Base-by-base conservation (phyloP, 1,284 basidiomycete species). In the Papiliotrema terrestris region DNA sequence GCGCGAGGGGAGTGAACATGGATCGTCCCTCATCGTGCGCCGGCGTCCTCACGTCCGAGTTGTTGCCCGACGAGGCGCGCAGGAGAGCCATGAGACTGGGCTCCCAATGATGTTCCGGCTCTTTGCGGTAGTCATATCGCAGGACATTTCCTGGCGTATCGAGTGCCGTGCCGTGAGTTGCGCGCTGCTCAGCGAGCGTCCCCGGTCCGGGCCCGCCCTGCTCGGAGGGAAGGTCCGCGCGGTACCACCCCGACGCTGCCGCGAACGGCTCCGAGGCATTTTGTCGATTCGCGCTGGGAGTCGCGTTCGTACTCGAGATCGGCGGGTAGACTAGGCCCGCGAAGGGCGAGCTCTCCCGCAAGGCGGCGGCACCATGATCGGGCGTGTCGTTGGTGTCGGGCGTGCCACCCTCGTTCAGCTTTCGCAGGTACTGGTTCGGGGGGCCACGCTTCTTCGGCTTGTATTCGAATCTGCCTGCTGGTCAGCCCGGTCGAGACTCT, bases 391-490 rank as follows among this genome's bases (percentile, higher is more conserved):
- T 36, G n/a, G 14, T 29, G 23, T 32, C 22, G 17, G 23, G 13
- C 25, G 17, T 19, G 17, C 20, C 48, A 14, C 3, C 35, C 38
- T 60, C 58, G 41, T 58, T 46, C n/a, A 63, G 29, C 42, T 60
- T 60, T 5, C 59, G 57, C 29, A 67, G 41, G 76, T 72, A 91
- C 88, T 91, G 79, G 74, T 92, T 92, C 1, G 89, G 90, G 3
- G 90, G 90, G 0, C 90, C 90, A 55, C 90, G 81, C 75, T 92
- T 92, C 80, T 91, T 91, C 17, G 90, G 90, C 74, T 89, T 88
- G 72, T 92, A 92, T 66, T 91, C 87, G 66, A 91, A 93, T 0
- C 89, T 91, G 73, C 72, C 72, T 74, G 51, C 6, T 41, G 35
- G 14, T 36, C 49, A 48, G 32, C 50, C n/a, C n/a, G 25, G 25